phyloP scores from a whole-genome alignment of 768 basidiomycete species.

The Suillus clintonianus region DNA sequence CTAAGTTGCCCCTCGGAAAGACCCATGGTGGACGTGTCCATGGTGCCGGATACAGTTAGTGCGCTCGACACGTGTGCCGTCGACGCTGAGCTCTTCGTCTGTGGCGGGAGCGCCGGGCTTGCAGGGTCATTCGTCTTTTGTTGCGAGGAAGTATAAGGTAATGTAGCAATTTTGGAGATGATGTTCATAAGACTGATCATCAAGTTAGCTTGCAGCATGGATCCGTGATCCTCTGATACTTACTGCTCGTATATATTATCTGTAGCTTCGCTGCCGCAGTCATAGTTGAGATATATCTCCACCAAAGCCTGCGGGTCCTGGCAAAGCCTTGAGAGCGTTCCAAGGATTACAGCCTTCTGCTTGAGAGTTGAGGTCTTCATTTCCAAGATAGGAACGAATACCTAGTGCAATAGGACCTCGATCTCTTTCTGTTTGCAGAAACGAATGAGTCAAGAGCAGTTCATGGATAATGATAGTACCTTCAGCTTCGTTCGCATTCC shows the following conservation, averaged over 20 bases:
- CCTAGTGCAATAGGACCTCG: conserved; percentile 96
- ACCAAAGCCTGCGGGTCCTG: conserved; percentile 98
- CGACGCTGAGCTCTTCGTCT: conserved; percentile 34
- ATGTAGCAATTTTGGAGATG: conserved; percentile 85
- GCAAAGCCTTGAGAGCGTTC: conserved; percentile 84
- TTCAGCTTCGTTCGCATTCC: conserved; percentile 96
- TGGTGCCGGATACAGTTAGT: conserved; percentile 62
- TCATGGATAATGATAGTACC: conserved; percentile 42
- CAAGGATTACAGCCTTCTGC: conserved; percentile 91
- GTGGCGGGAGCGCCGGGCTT: conserved; percentile 61
- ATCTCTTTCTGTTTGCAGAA: conserved; percentile 84
- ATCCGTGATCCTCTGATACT: conserved; percentile 26
- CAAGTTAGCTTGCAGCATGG: conserved; percentile 7
- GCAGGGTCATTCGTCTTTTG: conserved; percentile 57
- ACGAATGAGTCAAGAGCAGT: conserved; percentile 11
- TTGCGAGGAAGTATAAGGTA: conserved; percentile 47
- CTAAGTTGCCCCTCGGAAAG: conserved; percentile 83
- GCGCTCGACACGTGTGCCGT: conserved; percentile 63
- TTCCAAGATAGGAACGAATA: conserved; percentile 97
- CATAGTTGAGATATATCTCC: conserved; percentile 98
- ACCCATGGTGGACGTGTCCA: conserved; percentile 68
- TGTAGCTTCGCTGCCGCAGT: conserved; percentile 91
- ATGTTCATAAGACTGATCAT: conserved; percentile 83
- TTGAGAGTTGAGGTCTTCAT: conserved; percentile 96
- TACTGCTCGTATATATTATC: conserved; percentile 98